Base-by-base conservation (phyloP, 1,284 basidiomycete species). In the Exobasidium rhododendri region DNA sequence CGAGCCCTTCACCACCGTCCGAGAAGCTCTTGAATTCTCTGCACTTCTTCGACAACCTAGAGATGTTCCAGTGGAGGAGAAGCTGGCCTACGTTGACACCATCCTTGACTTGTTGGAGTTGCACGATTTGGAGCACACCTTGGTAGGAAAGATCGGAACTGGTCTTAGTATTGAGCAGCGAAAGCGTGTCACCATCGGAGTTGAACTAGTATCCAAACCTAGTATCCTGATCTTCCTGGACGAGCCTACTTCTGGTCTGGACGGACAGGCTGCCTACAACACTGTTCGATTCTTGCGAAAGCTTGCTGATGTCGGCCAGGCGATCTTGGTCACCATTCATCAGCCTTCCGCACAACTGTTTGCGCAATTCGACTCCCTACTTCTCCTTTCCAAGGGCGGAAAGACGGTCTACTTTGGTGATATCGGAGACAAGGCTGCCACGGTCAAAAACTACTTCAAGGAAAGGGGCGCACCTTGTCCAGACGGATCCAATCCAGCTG, bases 201-300 rank as follows among this genome's bases (percentile, higher is more conserved):
- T 92, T 35, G 90, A 92, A 75, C 81, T 91, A 24, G 89, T 88
- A 22, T 87, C 89, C 3, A 89, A 81, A 85, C 89, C 89, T 0
- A 87, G 84, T 72, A 82, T 91, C 2, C 83, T 93, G 0, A 83
- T 93, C 26, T 60, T 43, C 56, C 63, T 74, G 45, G 77, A 70
- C 66, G 74, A 75, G 62, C 80, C 68, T 49, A 91, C 89, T 0
- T 90, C 89, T 11, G 91, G 92, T 49, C 82, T 94, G 29, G 92
- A 94, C 77, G 91, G 90, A 1, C 91, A 93, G 77, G 89, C 87
- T 53, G 91, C 92, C 0, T 93, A 89, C 88, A 88, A 88, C 17
- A 91, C 94, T 70, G 84, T 91, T 56, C 83, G 85, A 1, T 88
- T 94, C 75, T 83, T 94, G 55, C 85, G 88, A 29, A 86, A 88